Conservation (phyloP, 352 stramenopile genomes). For the Plasmopara muralis region DNA sequence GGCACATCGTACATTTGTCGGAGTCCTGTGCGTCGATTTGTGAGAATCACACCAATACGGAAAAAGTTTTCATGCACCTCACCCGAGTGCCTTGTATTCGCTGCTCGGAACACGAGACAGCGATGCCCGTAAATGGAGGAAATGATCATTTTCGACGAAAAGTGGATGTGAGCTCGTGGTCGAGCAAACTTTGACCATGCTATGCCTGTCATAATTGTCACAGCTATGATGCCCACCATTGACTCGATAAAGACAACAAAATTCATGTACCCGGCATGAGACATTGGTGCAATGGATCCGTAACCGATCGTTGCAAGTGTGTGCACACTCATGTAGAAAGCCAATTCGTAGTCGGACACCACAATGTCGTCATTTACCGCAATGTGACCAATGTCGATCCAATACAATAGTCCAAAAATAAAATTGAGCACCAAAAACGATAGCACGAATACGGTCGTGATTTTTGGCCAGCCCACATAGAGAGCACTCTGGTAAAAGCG, state of each 20-base stretch:
- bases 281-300: constrained; percentile 53
- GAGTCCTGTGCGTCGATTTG: constrained; percentile 72
- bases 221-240: constrained; percentile 61
- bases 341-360: constrained; percentile 50
- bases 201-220: constrained; percentile 83
- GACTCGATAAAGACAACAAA: constrained; percentile 73
- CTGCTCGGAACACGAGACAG: constrained; percentile 73
- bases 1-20: constrained; percentile 80
- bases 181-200: constrained; percentile 82
- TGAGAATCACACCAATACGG: constrained; percentile 75
- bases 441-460: constrained; percentile 67
- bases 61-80: constrained; percentile 82
- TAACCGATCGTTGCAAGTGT: constrained; percentile 79
- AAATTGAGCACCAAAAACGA: constrained; percentile 62
- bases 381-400: constrained; percentile 32
- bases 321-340: constrained; percentile 81
- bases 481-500: constrained; percentile 70
- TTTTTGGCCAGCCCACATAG: constrained; percentile 62
- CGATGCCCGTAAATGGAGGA: constrained; percentile 67
- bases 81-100: constrained; percentile 71
- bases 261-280: constrained; percentile 62
- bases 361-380: constrained; percentile 39
- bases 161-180: constrained; percentile 74
- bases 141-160: constrained; percentile 63
- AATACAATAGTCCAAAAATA: constrained; percentile 59